phyloP scores from a whole-genome alignment of 352 stramenopile species.

The Phytophthora citrophthora region DNA sequence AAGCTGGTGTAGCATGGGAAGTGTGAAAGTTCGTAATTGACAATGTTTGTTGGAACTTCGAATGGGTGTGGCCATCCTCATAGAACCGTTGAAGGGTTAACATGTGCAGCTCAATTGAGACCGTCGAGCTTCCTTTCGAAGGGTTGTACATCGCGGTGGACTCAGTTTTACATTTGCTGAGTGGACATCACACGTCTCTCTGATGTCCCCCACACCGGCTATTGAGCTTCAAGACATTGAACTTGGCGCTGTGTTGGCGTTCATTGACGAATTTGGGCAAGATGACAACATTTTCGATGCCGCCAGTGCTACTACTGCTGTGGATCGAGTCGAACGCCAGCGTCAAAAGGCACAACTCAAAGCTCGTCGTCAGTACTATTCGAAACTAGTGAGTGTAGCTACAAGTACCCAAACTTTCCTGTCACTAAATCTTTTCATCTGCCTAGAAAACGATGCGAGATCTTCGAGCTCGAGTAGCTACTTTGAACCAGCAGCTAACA shows the following conservation, averaged over 20 bases:
- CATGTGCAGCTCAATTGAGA: too few relatives aligned
- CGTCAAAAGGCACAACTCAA: background rate
- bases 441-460: background rate
- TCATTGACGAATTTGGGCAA: background rate
- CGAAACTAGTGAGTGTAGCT: background rate
- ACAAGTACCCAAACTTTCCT: too few relatives aligned
- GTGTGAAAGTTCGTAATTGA: background rate
- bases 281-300: background rate
- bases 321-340: background rate
- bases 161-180: background rate
- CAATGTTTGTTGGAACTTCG: conserved; percentile 1
- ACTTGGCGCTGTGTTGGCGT: background rate
- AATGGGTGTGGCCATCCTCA: too few relatives aligned
- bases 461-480: background rate
- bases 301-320: background rate
- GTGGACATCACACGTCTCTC: background rate
- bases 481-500: background rate
- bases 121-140: too few relatives aligned
- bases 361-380: background rate
- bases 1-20: conserved; percentile 9
- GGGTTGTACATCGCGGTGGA: background rate
- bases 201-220: too few relatives aligned
- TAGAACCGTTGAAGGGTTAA: background rate
- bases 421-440: background rate
- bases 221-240: background rate